Percentiles rank a stretch among this genome's conserved stretches.
phyloP scores from a whole-genome alignment of 495 filamentous ascomycete genomes.

The Hypoxylon subgilvum region DNA sequence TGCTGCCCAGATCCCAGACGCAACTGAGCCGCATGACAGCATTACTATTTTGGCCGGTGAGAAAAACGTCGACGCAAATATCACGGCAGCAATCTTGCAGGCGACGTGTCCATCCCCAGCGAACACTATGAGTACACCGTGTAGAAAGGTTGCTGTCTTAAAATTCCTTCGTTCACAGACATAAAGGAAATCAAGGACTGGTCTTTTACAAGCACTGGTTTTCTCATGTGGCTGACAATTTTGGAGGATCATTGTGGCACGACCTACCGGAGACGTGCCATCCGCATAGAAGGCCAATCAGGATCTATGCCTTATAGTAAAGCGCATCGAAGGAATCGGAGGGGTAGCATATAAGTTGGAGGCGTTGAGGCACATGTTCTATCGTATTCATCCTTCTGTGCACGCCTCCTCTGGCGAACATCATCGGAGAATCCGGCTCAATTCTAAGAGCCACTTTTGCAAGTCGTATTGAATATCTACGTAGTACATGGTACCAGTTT shows the following conservation, averaged over 20 bases:
- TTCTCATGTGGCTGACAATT: conserved; percentile 13
- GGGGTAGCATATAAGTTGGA: conserved; percentile 6
- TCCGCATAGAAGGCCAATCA: conserved; percentile 5
- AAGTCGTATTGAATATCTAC: too few relatives aligned
- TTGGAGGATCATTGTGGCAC: conserved; percentile 15
- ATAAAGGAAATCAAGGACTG: too few relatives aligned
- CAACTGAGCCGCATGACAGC: conserved; percentile 10
- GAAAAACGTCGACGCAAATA: not conserved
- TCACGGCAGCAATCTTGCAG: too few relatives aligned
- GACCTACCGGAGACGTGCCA: conserved; percentile 2
- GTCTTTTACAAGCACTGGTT: not conserved
- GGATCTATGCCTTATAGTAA: not conserved
- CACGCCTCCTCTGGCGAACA: conserved; percentile 2
- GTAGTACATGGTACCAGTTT: too few relatives aligned
- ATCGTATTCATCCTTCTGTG: conserved; percentile 8
- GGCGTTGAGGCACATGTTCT: conserved; percentile 1
- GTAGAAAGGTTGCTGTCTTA: too few relatives aligned
- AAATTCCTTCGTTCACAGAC: too few relatives aligned
- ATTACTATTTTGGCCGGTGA: not conserved
- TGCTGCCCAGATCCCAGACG: not conserved
- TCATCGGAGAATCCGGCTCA: not conserved
- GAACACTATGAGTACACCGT: too few relatives aligned
- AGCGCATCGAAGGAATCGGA: not conserved
- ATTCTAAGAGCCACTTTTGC: too few relatives aligned
- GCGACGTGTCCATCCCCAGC: too few relatives aligned